phyloP scores from a whole-genome alignment of 2,329 filamentous ascomycete genomes.

The Sarocladiaceae sp. region DNA sequence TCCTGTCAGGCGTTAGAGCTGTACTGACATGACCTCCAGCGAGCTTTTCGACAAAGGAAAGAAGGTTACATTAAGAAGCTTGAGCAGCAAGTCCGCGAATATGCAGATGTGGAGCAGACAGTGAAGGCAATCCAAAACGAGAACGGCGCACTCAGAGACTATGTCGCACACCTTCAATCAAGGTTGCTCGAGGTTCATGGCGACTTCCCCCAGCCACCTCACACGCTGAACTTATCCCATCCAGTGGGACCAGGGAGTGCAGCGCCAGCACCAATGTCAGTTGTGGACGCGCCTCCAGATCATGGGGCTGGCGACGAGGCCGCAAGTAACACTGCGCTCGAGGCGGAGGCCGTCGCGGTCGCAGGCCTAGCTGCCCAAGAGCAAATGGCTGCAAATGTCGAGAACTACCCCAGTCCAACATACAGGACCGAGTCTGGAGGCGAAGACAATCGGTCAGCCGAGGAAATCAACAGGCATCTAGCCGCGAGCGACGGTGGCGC shows the following conservation, averaged over 20 bases:
- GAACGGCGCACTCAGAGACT: slow-evolving; percentile 87
- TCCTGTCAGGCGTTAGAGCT: slow-evolving; percentile 1
- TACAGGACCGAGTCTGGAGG: slow-evolving; percentile 12
- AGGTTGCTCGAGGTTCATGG: slow-evolving; percentile 78
- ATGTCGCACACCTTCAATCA: slow-evolving; percentile 86
- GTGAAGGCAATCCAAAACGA: slow-evolving; percentile 81
- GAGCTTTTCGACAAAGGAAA: slow-evolving; percentile 95
- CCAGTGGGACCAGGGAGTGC: background rate
- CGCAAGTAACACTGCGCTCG: slow-evolving; percentile 30
- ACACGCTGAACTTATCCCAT: slow-evolving; percentile 64
- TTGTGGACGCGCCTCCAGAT: slow-evolving; percentile 14
- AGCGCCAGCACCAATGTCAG: slow-evolving; percentile 9
- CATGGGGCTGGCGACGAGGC: background rate
- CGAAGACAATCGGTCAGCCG: slow-evolving; percentile 41
- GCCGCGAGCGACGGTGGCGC: background rate
- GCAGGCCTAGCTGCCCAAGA: slow-evolving; percentile 38
- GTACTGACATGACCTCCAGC: slow-evolving; percentile 43
- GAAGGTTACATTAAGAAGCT: slow-evolving; percentile 98
- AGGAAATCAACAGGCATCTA: slow-evolving; percentile 53
- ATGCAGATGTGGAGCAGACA: slow-evolving; percentile 67
- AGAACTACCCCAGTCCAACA: slow-evolving; percentile 1
- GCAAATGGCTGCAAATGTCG: slow-evolving; percentile 28
- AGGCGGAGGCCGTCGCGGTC: slow-evolving; percentile 47
- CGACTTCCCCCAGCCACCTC: slow-evolving; percentile 79
- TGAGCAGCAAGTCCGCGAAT: slow-evolving; percentile 87